phyloP scores from a whole-genome alignment of 768 basidiomycete species.

The Naganishia vishniacii region DNA sequence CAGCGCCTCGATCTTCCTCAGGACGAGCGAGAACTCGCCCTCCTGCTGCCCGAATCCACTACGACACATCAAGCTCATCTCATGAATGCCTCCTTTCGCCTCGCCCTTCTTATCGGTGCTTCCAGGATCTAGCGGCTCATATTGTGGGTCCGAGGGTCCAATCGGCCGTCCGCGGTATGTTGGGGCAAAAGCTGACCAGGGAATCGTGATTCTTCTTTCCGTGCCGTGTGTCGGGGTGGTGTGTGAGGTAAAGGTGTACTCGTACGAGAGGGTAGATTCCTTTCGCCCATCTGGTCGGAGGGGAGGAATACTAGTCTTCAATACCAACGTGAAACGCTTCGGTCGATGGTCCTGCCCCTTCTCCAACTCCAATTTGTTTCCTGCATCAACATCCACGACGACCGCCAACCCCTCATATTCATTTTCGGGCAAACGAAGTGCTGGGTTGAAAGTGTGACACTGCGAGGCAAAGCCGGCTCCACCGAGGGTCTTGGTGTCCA shows the following conservation, averaged over 20 bases:
- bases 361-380: background rate
- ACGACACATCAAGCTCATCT: conserved; percentile 48
- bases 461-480: conserved; percentile 52
- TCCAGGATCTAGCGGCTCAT: conserved; percentile 37
- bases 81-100: conserved; percentile 33
- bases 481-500: conserved; percentile 49
- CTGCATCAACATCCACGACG: background rate
- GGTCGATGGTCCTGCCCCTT: conserved; percentile 3
- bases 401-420: conserved; percentile 15
- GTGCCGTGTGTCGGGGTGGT: background rate
- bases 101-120: background rate
- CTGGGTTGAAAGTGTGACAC: conserved; percentile 39
- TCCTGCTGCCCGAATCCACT: conserved; percentile 48
- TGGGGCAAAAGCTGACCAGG: conserved; percentile 41
- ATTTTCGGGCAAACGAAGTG: background rate
- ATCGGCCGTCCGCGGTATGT: conserved; percentile 46
- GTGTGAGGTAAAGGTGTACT: conserved; percentile 34
- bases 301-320: conserved; percentile 40
- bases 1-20: conserved; percentile 36
- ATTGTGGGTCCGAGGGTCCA: conserved; percentile 33
- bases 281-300: conserved; percentile 31
- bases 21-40: conserved; percentile 45
- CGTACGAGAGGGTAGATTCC: conserved; percentile 41
- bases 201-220: conserved; percentile 24
- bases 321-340: conserved; percentile 37